Evolutionary conservation across 305 asterid species (phyloP), one percentile per base, ranked within the genome.

Genomic region (Solanum aculeatissimum): DNA sequence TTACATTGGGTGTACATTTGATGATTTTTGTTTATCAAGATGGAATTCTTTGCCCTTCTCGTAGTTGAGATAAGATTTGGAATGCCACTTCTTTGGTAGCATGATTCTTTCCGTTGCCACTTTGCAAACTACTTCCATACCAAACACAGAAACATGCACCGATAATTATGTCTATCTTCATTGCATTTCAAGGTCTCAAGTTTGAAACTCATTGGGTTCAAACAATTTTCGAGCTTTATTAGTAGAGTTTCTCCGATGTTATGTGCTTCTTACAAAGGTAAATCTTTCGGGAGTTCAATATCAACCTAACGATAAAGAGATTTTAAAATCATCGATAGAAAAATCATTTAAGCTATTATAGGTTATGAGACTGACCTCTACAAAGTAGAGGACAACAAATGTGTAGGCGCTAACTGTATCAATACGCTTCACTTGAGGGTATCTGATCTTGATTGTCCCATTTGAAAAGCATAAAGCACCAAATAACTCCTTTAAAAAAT

Each of bases 391-490:
- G 14, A 89, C 94, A 6, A 97, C 98, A 88, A 94, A 94, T 23
- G 98, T 94, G 90, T 94, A 94, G 35, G 98, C 98, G 8, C 97
- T 95, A 53, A 94, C 93, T 12, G 98, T 94, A 86, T 94, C 98
- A 25, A 94, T 63, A 5, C 96, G 98, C 88, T 93, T 91, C 82
- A 93, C 88, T 77, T 87, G 84, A 55, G 98, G 98, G 88, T 94
- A 96, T 85, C 95, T 89, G 45, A 91, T 85, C 45, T 95, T 9
- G 98, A 90, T 86, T 92, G 95, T 53, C 98, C 98, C 63, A 94
- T n/a, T n/a, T n/a, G n/a, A n/a, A n/a, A n/a, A n/a, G n/a, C n/a
- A n/a, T n/a, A n/a, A n/a, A n/a, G n/a, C n/a, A n/a, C n/a, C n/a
- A n/a, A n/a, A n/a, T n/a, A n/a, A n/a, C n/a, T n/a, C n/a, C n/a